Percentiles rank a stretch among this genome's conserved stretches.
phyloP scores from a whole-genome alignment of 1,139 yeast species.

The Pichia cactophila region DNA sequence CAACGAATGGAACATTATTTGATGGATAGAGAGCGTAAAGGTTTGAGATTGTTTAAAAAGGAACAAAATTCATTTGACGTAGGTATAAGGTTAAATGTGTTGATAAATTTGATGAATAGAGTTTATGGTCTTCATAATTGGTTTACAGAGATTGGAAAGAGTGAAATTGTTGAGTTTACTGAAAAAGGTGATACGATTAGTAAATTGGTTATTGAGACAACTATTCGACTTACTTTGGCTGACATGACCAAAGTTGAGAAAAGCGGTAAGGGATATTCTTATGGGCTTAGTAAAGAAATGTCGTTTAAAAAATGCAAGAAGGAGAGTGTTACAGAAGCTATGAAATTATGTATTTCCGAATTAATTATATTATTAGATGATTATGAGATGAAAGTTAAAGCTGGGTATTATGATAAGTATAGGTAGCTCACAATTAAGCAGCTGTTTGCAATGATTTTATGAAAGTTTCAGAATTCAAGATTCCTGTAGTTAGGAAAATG shows the following conservation, averaged over 20 bases:
- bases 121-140: constrained; percentile 64
- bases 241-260: constrained; percentile 43
- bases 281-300: constrained; percentile 29
- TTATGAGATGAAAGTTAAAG: constrained; percentile 26
- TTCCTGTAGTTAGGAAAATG: constrained; percentile 48
- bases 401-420: constrained; percentile 23
- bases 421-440: background rate
- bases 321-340: constrained; percentile 45
- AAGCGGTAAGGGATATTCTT: constrained; percentile 37
- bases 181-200: constrained; percentile 10
- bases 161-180: constrained; percentile 22
- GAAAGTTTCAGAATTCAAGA: constrained; percentile 42
- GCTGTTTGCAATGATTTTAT: constrained; percentile 20
- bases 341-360: constrained; percentile 30
- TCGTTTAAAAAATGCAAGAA: constrained; percentile 43
- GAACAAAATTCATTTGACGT: constrained; percentile 1
- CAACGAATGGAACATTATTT: constrained; percentile 1
- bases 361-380: constrained; percentile 26
- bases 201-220: constrained; percentile 21
- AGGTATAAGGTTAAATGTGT: constrained; percentile 23
- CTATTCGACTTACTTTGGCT: constrained; percentile 35
- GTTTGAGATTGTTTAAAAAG: background rate
- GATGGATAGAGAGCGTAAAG: background rate
- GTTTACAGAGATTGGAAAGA: constrained; percentile 42
- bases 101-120: constrained; percentile 51